Percentiles rank a stretch among this genome's conserved stretches.
phyloP scores from a whole-genome alignment of 306 rosid genomes.

The Glycine soja region DNA sequence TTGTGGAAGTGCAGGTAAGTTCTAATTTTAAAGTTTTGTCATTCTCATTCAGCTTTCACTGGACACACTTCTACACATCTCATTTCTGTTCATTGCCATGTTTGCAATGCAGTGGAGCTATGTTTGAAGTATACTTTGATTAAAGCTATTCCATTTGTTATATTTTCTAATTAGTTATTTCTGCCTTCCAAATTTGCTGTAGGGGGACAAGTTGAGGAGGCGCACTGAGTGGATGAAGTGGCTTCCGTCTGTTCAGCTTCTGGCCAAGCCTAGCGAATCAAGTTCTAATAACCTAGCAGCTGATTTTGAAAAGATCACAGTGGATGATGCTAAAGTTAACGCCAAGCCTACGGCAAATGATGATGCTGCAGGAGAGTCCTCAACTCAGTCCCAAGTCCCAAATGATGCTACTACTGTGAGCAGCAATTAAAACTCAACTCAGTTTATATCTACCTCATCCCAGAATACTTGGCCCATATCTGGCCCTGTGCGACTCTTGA shows the following conservation, averaged over 20 bases:
- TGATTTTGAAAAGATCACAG: constrained; percentile 58
- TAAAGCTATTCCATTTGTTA: background rate
- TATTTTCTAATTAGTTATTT: constrained; percentile 29
- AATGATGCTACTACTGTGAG: constrained; percentile 47
- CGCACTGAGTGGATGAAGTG: constrained; percentile 68
- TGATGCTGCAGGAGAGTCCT: constrained; percentile 26
- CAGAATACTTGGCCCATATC: constrained; percentile 41
- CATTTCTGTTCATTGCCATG: background rate
- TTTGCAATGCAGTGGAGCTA: background rate
- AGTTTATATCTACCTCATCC: constrained; percentile 37
- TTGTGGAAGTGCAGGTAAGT: constrained; percentile 75
- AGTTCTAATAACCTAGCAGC: constrained; percentile 42
- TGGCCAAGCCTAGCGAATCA: constrained; percentile 43
- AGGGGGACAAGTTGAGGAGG: constrained; percentile 81
- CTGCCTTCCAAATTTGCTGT: constrained; percentile 32
- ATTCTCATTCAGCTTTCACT: background rate
- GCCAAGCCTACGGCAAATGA: constrained; percentile 42
- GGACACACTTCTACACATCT: background rate
- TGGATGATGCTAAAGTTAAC: constrained; percentile 46
- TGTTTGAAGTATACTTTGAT: constrained; percentile 18
- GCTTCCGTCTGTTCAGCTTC: constrained; percentile 47
- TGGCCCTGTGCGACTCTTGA: constrained; percentile 7
- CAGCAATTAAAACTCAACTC: constrained; percentile 33
- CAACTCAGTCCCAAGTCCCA: constrained; percentile 44
- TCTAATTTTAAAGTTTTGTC: background rate